Conservation (phyloP, 352 stramenopile genomes). For the Phytopythium ostracodes region DNA sequence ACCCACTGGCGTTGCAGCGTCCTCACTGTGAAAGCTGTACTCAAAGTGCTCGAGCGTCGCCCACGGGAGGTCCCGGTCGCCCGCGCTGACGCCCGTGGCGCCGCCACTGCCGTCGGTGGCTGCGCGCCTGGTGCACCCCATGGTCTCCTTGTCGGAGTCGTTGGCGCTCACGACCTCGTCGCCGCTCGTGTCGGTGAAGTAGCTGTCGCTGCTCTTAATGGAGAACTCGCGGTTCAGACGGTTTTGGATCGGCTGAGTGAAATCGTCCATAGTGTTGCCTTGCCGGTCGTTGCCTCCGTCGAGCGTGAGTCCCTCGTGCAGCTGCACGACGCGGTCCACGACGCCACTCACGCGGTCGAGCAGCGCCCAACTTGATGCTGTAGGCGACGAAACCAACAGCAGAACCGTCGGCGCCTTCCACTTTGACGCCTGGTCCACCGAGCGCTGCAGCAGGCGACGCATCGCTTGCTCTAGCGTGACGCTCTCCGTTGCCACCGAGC, state of each 20-base stretch:
- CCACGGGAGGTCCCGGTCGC: conserved; percentile 2
- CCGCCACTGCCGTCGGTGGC: conserved; percentile 1
- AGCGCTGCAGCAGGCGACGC: not conserved
- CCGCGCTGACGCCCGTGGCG: not conserved
- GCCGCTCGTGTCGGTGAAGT: conserved; percentile 4
- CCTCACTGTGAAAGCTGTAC: conserved; percentile 10
- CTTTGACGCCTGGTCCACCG: not conserved
- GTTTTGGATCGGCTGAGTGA: not conserved
- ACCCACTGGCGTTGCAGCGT: not conserved
- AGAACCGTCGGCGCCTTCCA: not conserved
- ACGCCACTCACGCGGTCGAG: not conserved
- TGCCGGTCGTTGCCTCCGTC: not conserved
- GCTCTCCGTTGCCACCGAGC: not conserved
- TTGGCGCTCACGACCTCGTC: conserved; percentile 7
- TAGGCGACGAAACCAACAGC: not conserved
- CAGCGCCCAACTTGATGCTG: not conserved
- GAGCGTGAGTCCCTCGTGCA: not conserved
- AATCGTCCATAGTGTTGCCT: not conserved
- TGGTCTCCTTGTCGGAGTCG: conserved; percentile 4
- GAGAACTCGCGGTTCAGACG: not conserved
- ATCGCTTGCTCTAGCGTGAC: not conserved
- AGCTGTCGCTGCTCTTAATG: not conserved
- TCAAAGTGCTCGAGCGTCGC: conserved; percentile 7
- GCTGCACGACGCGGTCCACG: conserved; percentile 2
- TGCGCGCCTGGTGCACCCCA: not conserved